Evolutionary conservation across 2,329 filamentous ascomycete species (phyloP).

Genomic region (Colletotrichum falcatum): DNA sequence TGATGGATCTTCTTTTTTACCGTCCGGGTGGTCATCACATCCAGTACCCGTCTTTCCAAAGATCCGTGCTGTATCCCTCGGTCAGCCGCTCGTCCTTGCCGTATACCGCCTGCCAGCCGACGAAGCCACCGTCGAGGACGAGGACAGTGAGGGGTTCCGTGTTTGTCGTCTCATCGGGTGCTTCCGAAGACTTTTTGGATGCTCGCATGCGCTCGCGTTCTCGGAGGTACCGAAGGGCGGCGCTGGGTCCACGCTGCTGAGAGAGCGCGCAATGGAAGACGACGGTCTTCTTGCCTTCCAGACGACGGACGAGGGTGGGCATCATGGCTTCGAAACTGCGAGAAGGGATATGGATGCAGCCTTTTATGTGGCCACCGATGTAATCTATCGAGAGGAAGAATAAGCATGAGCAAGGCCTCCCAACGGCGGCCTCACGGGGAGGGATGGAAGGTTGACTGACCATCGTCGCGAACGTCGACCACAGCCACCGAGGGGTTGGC

Average conservation of each 20-base stretch:
- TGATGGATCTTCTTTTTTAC: conserved; percentile 42
- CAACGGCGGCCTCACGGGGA: too few species aligned
- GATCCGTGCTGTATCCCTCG: conserved; percentile 84
- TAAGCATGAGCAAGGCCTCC: background rate
- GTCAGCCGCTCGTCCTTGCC: conserved; percentile 85
- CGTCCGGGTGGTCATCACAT: conserved; percentile 43
- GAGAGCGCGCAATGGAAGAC: conserved; percentile 95
- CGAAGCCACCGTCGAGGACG: conserved; percentile 87
- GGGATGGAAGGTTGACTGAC: conserved; percentile 60
- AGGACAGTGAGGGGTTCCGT: conserved; percentile 75
- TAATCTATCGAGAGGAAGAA: conserved; percentile 70
- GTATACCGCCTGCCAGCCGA: conserved; percentile 87
- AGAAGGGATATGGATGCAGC: conserved; percentile 81
- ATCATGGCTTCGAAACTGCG: conserved; percentile 79
- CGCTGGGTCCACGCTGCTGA: conserved; percentile 88
- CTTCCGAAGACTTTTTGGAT: conserved; percentile 31
- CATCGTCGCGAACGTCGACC: conserved; percentile 89
- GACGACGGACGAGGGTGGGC: conserved; percentile 83
- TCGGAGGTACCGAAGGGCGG: conserved; percentile 82
- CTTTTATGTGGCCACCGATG: conserved; percentile 88
- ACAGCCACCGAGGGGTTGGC: conserved; percentile 71
- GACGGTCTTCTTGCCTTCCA: conserved; percentile 83
- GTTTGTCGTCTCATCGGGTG: conserved; percentile 17
- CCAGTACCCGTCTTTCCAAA: conserved; percentile 77
- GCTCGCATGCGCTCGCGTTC: conserved; percentile 69